A percentile compares a stretch with the other conserved stretches of the same genome.
These are phyloP conservation scores for Penicillium brasilianum DNA, from an alignment of 2,329 filamentous ascomycete genomes.

Conservation along the genomic window DNA sequence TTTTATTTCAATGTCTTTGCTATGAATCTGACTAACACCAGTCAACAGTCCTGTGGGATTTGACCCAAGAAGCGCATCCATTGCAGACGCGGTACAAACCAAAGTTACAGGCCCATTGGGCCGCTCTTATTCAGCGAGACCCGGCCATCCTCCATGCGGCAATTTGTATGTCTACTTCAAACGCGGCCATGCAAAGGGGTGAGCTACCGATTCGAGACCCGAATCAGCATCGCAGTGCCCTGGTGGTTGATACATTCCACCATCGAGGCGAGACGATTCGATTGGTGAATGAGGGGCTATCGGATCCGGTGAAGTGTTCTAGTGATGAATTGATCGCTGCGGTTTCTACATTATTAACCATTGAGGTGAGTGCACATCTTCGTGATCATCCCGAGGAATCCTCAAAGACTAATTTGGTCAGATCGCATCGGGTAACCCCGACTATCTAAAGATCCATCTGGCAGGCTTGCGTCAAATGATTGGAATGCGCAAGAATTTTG, in stretches of 20 bases:
- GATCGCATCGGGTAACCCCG: constrained; percentile 47
- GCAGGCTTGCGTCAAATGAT: constrained; percentile 49
- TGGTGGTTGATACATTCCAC: constrained; percentile 46
- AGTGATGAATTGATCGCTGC: constrained; percentile 48
- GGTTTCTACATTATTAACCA: constrained; percentile 46
- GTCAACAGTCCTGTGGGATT: constrained; percentile 40
- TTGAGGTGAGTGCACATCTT: constrained; percentile 39
- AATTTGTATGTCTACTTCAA: constrained; percentile 46
- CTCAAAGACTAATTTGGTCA: constrained; percentile 19
- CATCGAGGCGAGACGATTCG: constrained; percentile 47
- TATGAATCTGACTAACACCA: constrained; percentile 9
- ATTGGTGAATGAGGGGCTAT: constrained; percentile 46
- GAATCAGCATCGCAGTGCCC: constrained; percentile 36
- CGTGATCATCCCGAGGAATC: neutral
- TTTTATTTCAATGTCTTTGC: neutral
- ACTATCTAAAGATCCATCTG: constrained; percentile 47
- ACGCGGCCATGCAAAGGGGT: constrained; percentile 40
- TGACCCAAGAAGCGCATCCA: constrained; percentile 44
- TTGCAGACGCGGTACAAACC: constrained; percentile 42
- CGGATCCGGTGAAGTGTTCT: constrained; percentile 44
- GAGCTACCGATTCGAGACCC: constrained; percentile 43
- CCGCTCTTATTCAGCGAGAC: constrained; percentile 41
- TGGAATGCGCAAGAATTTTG: constrained; percentile 43
- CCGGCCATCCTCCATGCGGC: constrained; percentile 44
- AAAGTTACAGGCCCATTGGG: constrained; percentile 44